Conservation (phyloP, 163 green algal genomes). For the Chlamydomonas reinhardtii region DNA sequence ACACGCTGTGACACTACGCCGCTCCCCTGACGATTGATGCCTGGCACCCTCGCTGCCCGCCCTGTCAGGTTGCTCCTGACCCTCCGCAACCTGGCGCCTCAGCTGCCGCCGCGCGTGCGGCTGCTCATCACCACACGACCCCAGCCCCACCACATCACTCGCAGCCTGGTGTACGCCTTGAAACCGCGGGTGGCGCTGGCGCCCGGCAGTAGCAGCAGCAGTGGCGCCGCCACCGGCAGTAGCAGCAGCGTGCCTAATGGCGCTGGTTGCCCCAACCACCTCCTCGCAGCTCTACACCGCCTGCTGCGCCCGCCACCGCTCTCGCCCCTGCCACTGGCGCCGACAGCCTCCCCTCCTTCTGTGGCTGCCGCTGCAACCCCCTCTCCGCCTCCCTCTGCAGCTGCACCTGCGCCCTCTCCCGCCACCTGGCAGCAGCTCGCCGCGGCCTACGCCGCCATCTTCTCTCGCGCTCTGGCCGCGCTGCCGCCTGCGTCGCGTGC, state of each 20-base stretch:
- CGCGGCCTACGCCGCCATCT: conserved; percentile 5
- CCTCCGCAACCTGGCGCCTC: conserved; percentile 5
- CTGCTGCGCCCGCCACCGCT: background rate
- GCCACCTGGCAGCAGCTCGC: too few species aligned
- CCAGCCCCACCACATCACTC: background rate
- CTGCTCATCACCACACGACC: conserved; percentile 10
- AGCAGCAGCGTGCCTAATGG: too few species aligned
- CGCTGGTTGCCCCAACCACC: background rate
- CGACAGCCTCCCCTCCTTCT: too few species aligned
- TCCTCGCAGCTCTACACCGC: background rate
- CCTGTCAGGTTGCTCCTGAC: background rate
- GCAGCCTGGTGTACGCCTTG: background rate
- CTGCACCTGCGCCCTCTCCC: too few species aligned
- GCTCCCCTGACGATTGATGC: too few species aligned
- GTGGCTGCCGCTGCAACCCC: too few species aligned
- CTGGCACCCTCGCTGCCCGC: background rate
- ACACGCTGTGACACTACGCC: too few species aligned
- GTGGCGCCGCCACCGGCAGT: too few species aligned
- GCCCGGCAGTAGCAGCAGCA: background rate
- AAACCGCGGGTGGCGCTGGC: background rate
- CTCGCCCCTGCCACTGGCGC: too few species aligned
- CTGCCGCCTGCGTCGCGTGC: background rate
- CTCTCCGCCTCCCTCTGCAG: too few species aligned
- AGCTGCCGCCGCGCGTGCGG: conserved; percentile 5
- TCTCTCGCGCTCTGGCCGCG: background rate